Evolutionary conservation across 495 filamentous ascomycete genomes (phyloP), one percentile per base, ranked within the genome.

Genomic region (Hypomontagnella submonticulosa): DNA sequence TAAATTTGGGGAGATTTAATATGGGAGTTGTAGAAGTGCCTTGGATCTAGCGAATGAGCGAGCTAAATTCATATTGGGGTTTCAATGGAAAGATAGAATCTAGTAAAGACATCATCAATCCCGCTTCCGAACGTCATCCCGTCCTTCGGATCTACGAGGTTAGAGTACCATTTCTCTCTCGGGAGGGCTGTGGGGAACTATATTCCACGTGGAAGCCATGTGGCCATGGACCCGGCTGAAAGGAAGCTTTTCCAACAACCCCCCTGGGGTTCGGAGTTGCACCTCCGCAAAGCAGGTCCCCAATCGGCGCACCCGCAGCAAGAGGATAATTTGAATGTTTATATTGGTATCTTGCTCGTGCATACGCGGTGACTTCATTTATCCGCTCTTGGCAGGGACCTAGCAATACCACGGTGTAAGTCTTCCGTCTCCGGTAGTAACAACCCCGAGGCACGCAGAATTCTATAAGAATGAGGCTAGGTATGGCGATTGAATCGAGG

Each of bases 201-300:
- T 55, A 59, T 64, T 57, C 66, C 66, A 69, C 66, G 55, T 69
- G 60, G 66, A 47, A 50, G 48, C 54, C 60, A 69, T 61, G 55
- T 69, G 66, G 30, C 37, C 37, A 36, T 40, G 55, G 38, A 60
- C 60, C 66, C 43, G 59, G 66, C 13, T 63, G 66, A 63, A 57
- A 54, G 59, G 55, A 63, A 46, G 18, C 49, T 56, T 63, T 56
- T 48, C 15, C 23, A 18, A 20, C 34, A 20, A 46, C n/a, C 40
- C 23, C 23, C 53, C 47, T 19, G 32, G 36, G 41, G 37, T 8
- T 60, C 66, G 66, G 66, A 63, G 20, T 60, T 19, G 40, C 51
- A 48, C 50, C 53, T 63, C 66, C 66, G 59, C 19, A 13, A 38
- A 38, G 12, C 10, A 51, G 36, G 32, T 40, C 42, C 32, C 54